Percentiles rank a stretch among this genome's conserved stretches.
Conservation (phyloP, 2,329 filamentous ascomycete genomes). For the Monilinia vaccinii-corymbosi region DNA sequence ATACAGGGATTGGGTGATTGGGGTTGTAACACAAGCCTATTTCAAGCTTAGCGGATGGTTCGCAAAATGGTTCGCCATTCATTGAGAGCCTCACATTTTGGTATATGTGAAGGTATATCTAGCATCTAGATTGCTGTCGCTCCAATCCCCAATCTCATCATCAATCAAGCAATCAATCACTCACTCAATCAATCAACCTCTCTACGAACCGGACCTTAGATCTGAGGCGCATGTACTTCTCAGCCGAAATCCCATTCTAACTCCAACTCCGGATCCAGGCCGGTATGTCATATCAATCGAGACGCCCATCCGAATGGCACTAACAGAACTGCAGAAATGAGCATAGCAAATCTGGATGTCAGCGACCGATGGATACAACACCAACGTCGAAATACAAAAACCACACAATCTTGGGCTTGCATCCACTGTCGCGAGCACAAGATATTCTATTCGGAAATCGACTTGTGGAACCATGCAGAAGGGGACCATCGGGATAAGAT, state of each 20-base stretch:
- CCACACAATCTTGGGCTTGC: slow-evolving; percentile 19
- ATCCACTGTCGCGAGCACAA: slow-evolving; percentile 13
- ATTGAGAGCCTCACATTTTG: no score
- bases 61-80: no score
- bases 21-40: no score
- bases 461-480: slow-evolving; percentile 19
- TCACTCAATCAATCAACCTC: no score
- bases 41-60: no score
- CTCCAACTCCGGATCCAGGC: neutral
- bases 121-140: no score
- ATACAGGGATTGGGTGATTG: no score
- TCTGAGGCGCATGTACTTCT: neutral
- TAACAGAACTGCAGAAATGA: slow-evolving; percentile 1
- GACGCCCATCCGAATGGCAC: neutral
- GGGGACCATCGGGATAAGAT: slow-evolving; percentile 15
- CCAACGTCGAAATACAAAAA: slow-evolving; percentile 15
- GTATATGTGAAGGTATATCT: no score
- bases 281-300: neutral
- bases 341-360: slow-evolving; percentile 1
- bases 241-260: neutral
- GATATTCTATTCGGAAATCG: slow-evolving; percentile 12
- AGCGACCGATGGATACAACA: slow-evolving; percentile 19
- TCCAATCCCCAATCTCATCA: no score
- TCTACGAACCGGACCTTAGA: neutral
- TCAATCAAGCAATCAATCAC: no score